Base-by-base conservation (phyloP, 495 filamentous ascomycete genomes). In the Cercophora scortea region DNA sequence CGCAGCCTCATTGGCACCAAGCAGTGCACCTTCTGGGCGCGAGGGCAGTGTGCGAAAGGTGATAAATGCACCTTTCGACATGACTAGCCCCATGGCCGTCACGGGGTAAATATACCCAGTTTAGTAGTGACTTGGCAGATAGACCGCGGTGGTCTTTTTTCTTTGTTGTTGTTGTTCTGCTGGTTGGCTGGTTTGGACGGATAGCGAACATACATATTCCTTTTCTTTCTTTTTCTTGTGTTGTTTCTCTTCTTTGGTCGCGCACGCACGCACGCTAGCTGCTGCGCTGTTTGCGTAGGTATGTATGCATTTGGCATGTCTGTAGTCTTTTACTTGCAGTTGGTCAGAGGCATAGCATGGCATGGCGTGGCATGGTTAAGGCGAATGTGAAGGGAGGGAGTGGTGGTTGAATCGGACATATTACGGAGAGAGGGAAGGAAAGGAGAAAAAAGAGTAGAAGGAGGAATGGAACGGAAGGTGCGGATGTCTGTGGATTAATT, bases 61-160 rank as follows among this genome's bases (percentile, higher is more conserved):
- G 85, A 87, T 15, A 84, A 85, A 35, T 96, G 90, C 65, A 93
- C 88, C 1, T 96, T 82, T 69, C 75, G 87, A 42, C 90, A 96
- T 55, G 79, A 83, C 16, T 71, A 56, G 25, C 5, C 25, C 25
- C 25, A 25, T 2, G 25, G 2, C 5, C 5, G 25, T 25, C 2
- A 25, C 25, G 2, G 25, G 25, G 2, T 25, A 25, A 25, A 2
- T 25, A 2, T 25, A 2, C 25, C 5, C 25, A 5, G 2, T 25
- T 25, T 2, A 25, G n/a, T n/a, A n/a, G n/a, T 25, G 25, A 5
- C 25, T 25, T 25, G 25, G 25, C 25, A 25, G 25, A 25, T 25
- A 25, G 25, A 25, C 25, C 25, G 25, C 25, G 5, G 25, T 25
- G 2, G 25, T 25, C 2, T 25, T 25, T 25, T 25, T 25, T 25